Percentiles rank a stretch among this genome's conserved stretches.
These are phyloP conservation scores for Saccharomycopsis hybrid DNA, from an alignment of 1,139 yeast species.

Conservation along the genomic window DNA sequence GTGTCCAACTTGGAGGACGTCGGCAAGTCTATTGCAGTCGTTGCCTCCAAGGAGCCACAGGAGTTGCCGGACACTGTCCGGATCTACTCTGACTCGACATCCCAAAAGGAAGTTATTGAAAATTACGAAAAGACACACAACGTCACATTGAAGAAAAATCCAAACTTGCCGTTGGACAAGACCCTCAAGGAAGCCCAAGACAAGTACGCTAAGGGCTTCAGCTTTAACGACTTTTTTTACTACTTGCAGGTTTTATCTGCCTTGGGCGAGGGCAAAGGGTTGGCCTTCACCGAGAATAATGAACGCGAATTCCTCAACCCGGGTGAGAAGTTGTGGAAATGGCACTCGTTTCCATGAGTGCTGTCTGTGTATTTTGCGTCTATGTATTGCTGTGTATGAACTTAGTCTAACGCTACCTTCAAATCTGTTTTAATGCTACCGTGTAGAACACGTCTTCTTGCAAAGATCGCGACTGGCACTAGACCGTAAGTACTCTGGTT, in stretches of 20 bases:
- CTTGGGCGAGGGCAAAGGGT: slow-evolving; percentile 38
- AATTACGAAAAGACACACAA: slow-evolving; percentile 38
- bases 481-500: too few species aligned
- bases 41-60: slow-evolving; percentile 29
- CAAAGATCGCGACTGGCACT: too few species aligned
- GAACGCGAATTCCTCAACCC: slow-evolving; percentile 56
- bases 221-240: slow-evolving; percentile 34
- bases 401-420: too few species aligned
- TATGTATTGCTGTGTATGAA: too few species aligned
- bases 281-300: slow-evolving; percentile 29
- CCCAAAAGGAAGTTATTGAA: slow-evolving; percentile 36
- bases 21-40: slow-evolving; percentile 41
- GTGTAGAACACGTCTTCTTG: too few species aligned
- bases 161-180: slow-evolving; percentile 31
- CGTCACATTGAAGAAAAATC: slow-evolving; percentile 31
- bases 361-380: too few species aligned
- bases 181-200: slow-evolving; percentile 30
- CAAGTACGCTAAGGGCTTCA: slow-evolving; percentile 30
- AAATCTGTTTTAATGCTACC: too few species aligned
- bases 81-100: slow-evolving; percentile 37
- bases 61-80: slow-evolving; percentile 42
- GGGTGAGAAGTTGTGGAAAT: slow-evolving; percentile 44
- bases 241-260: slow-evolving; percentile 29
- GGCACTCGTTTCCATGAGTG: too few species aligned
- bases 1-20: slow-evolving; percentile 39